A percentile compares a stretch with the other conserved stretches of the same genome.
Evolutionary conservation across 2,329 filamentous ascomycete genomes (phyloP).

Genomic region (Penicillium palitans): DNA sequence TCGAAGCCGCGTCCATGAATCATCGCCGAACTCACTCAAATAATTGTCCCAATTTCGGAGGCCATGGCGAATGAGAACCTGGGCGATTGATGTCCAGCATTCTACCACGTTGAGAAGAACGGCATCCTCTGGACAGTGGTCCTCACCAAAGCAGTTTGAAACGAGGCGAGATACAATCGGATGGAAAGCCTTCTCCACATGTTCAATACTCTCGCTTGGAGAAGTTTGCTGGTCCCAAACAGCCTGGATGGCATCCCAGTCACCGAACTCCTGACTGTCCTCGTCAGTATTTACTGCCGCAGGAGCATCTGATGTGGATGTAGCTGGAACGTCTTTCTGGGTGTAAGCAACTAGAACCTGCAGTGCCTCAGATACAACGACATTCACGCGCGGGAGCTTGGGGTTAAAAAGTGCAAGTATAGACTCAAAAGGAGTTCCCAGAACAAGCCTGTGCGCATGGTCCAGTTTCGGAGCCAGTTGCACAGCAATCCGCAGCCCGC

Average conservation of each 20-base stretch:
- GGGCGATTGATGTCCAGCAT: constrained; percentile 55
- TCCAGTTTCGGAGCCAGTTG: constrained; percentile 42
- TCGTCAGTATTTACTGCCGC: constrained; percentile 47
- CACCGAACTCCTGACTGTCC: constrained; percentile 66
- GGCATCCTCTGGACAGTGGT: constrained; percentile 54
- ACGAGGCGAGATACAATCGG: constrained; percentile 55
- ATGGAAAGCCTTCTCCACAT: constrained; percentile 48
- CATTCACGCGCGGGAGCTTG: constrained; percentile 45
- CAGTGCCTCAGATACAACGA: constrained; percentile 52
- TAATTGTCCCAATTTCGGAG: constrained; percentile 58
- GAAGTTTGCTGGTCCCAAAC: constrained; percentile 35
- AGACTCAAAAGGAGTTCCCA: constrained; percentile 46
- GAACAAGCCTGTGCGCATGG: constrained; percentile 46
- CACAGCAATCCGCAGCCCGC: constrained; percentile 52
- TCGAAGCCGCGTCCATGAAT: constrained; percentile 51
- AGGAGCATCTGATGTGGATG: constrained; percentile 21
- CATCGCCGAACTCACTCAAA: constrained; percentile 54
- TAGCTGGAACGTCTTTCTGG: constrained; percentile 30
- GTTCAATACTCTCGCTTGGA: constrained; percentile 29
- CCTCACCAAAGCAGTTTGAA: constrained; percentile 63
- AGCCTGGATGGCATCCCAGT: constrained; percentile 57
- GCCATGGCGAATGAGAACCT: constrained; percentile 48
- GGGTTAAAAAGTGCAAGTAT: constrained; percentile 56
- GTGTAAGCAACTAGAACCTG: constrained; percentile 49
- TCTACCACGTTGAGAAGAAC: constrained; percentile 55